Base-by-base conservation (phyloP, 495 filamentous ascomycete species). In the Hyaloscypha finlandica region DNA sequence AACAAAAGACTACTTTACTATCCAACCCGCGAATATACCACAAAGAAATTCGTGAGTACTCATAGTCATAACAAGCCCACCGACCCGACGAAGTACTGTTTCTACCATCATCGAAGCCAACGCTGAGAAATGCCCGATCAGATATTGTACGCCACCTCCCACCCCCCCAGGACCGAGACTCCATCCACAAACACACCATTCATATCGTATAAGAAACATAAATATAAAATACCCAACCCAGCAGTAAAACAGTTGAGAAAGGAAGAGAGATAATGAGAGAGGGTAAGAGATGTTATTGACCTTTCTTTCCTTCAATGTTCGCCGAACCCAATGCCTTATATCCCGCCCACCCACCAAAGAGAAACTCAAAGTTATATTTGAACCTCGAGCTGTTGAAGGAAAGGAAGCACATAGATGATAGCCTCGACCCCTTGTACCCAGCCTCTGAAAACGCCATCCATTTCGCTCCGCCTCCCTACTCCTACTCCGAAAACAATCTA, bases 321-420 rank as follows among this genome's bases (percentile, higher is more conserved):
- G 53, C 53, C 53, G 53, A 11, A 31, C 6, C 20, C 53, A 4
- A 30, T 56, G 42, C 42, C 16, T 25, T 48, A 12, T 56, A 56
- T 56, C 53, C 53, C n/a, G 30, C 8, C 51, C 4, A 20, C 22
- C 29, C 53, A 25, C 53, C 20, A 56, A 16, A n/a, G 8, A 56
- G 16, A 60, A 60, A 63, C 25, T 48, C 45, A 19, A 19, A 56
- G 1, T 4, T 25, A 25, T 4, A 51, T n/a, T 32, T 30, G 51
- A 63, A 54, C 48, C 45, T 42, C 8, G 61, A 63, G 52, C 1
- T 12, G 16, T 29, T 8, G 12, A 53, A 68, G 73, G 69, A 68
- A 74, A 25, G 25, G 25, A 25, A 25, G 2, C 25, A 25, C 25
- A 25, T 25, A 25, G 25, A 25, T 25, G 25, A 75, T 74, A 76